phyloP scores from a whole-genome alignment of 2,329 filamentous ascomycete species.

The Colletotrichum camelliae region DNA sequence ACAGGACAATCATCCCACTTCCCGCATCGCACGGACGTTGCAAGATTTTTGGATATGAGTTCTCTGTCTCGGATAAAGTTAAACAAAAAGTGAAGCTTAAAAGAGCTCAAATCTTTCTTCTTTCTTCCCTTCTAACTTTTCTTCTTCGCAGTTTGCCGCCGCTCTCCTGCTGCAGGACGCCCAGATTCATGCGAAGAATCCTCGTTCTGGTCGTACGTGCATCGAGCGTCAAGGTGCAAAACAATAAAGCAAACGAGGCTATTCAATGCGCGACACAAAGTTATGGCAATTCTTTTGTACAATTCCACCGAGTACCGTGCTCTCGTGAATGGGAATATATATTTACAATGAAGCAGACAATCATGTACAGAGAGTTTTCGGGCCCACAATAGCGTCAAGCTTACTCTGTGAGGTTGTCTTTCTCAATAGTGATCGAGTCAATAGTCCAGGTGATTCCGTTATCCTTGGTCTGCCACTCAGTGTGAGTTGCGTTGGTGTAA shows the following conservation, averaged over 20 bases:
- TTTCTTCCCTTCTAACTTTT: too few species aligned
- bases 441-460: constrained; percentile 9
- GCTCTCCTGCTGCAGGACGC: background rate
- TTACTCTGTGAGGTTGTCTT: constrained; percentile 1
- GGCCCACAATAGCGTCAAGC: background rate
- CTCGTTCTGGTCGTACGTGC: background rate
- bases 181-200: background rate
- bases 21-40: background rate
- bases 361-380: background rate
- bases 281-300: background rate
- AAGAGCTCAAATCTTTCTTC: background rate
- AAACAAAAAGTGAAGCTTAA: background rate
- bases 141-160: too few species aligned
- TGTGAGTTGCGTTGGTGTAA: constrained; percentile 10
- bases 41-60: background rate
- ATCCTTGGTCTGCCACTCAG: constrained; percentile 2
- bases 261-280: background rate
- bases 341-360: background rate
- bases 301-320: background rate
- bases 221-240: background rate
- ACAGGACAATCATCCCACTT: background rate
- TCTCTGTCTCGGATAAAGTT: background rate
- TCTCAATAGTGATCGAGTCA: constrained; percentile 1
- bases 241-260: background rate
- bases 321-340: background rate